Evolutionary conservation across 148 eudicot genomes (phyloP).

Genomic region (Drosera capensis): DNA sequence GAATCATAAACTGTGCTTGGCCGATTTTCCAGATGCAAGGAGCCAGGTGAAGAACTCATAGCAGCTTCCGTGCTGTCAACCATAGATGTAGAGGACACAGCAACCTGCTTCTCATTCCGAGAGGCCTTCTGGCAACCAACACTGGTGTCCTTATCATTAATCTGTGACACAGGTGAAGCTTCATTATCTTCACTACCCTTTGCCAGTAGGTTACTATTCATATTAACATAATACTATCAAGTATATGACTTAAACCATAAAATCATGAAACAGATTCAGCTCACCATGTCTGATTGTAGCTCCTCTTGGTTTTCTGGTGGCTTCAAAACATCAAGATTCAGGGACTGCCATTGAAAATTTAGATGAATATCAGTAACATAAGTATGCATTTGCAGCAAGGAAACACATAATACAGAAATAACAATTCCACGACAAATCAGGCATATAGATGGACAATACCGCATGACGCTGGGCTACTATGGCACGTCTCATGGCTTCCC

Average conservation of each 20-base stretch:
- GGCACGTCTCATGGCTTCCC: constrained; percentile 79
- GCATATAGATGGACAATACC: constrained; percentile 25
- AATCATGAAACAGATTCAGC: constrained; percentile 10
- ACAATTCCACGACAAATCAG: neutral
- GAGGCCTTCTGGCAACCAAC: constrained; percentile 4
- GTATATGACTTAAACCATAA: neutral
- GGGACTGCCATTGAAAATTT: constrained; percentile 51
- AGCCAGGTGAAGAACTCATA: constrained; percentile 11
- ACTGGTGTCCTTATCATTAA: constrained; percentile 8
- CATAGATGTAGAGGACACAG: too few species aligned
- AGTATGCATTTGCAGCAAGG: neutral
- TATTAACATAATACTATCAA: neutral
- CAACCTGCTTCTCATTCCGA: constrained; percentile 11
- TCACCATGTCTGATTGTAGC: constrained; percentile 56
- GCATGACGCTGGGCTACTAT: constrained; percentile 67
- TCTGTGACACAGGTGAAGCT: too few species aligned
- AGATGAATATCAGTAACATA: constrained; percentile 8
- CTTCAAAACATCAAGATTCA: constrained; percentile 83
- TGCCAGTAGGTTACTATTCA: too few species aligned
- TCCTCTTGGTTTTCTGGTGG: constrained; percentile 46
- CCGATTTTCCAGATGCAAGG: neutral
- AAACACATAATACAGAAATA: neutral
- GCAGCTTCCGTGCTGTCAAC: constrained; percentile 13
- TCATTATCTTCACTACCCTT: too few species aligned
- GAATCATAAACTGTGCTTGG: constrained; percentile 4